Base-by-base conservation (phyloP, 108 stramenopile species). In the Discostella stelligeroides region DNA sequence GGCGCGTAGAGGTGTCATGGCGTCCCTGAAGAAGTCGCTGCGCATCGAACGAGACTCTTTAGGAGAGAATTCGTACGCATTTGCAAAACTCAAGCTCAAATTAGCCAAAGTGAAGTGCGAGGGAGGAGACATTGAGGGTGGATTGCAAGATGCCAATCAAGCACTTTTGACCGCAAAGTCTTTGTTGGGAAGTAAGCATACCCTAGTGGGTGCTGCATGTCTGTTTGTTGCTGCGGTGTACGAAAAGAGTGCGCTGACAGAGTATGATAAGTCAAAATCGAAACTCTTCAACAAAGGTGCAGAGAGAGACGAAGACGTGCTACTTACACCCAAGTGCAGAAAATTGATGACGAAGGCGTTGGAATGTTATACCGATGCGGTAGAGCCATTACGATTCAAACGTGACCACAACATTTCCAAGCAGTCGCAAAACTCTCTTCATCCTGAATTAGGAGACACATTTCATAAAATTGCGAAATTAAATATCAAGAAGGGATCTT, bases 51-150 rank as follows among this genome's bases (percentile, higher is more conserved):
- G 66, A n/a, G 78, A 79, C 43, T 29, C 78, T 4, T 37, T 79
- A 50, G 78, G 78, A 42, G 71, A 72, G 25, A 23, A 63, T 11
- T 79, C 70, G 7, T 72, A 79, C 63, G 78, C 66, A 5, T 60
- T 58, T 21, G 70, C 78, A 34, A 79, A 79, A 50, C 37, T 79
- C 24, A 37, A 49, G 9, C 38, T 79, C 17, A 79, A 79, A 38
- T 41, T 72, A 25, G 66, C 78, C 61, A 79, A 79, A 37, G 50
- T 63, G 4, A 63, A 59, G 39, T 72, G 43, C 40, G 71, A 79
- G 46, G 57, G 66, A 15, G 61, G 71, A 37, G 71, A 79, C 41
- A 29, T 79, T 27, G 78, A 79, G 30, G 70, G 65, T 21, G 70
- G 70, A 27, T 28, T 72, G 46, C 34, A 68, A 1, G 66, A 72